Base-by-base conservation (phyloP, 2,329 filamentous ascomycete species). In the Fusarium mexicanum region DNA sequence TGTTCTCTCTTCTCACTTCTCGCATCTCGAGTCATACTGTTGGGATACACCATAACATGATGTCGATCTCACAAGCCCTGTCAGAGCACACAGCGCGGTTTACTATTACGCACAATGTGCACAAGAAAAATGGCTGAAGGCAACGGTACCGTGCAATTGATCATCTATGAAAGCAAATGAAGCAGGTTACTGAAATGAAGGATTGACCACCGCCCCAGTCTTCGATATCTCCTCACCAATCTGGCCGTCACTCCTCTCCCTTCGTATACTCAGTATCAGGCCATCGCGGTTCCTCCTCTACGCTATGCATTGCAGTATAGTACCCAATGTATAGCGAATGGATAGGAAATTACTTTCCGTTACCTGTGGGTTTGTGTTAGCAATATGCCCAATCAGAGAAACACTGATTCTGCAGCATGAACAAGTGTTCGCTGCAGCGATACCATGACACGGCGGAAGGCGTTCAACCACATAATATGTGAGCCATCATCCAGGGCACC, bases 101-200 rank as follows among this genome's bases (percentile, higher is more conserved):
- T 57, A 37, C 59, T 48, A 57, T 47, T 50, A 18, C 38, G 31
- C 22, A 48, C 46, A 14, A 38, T 38, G 41, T 41, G 40, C 72
- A 74, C 57, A 69, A 38, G 64, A 26, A 35, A 58, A 44, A 60
- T 50, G 33, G 47, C n/a, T 53, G 35, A 33, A 47, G 46, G 58
- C 48, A 69, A 61, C 57, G 44, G 72, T 62, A 63, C 64, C 72
- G 57, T 61, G 37, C 40, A 44, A 61, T 75, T 63, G 57, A 58
- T 69, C 62, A 62, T 53, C n/a, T 61, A 59, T 41, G 33, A 41
- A 66, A 47, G 22, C 46, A 46, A 57, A n/a, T 9, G 53, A 24
- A 31, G 35, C 24, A 31, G 26, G 17, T 37, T 46, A 26, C 24
- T 38, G 24, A n/a, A 64, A 65, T 20, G 31, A 53, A 54, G 20